Conservation (phyloP, 164 flowering plant genomes). For the Sextonia rubra region DNA sequence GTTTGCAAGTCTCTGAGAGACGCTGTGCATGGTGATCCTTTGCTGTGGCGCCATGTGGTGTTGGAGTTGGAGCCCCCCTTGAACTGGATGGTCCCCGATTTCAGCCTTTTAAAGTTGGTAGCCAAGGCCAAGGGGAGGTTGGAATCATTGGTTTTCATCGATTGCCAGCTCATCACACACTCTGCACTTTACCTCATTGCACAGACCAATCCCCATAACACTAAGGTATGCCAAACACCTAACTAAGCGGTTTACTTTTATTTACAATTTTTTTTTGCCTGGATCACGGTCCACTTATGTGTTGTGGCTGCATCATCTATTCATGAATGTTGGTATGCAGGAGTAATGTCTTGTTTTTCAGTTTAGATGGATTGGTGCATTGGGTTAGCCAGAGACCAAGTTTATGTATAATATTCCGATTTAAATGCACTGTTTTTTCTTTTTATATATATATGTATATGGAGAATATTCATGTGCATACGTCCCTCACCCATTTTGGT, state of each 20-base stretch:
- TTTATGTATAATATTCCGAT: no score
- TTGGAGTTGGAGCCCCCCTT: conserved; percentile 40
- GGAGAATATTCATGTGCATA: no score
- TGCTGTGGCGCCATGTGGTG: conserved; percentile 54
- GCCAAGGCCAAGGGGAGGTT: conserved; percentile 59
- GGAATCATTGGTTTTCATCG: conserved; percentile 40
- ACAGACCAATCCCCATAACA: conserved; percentile 44
- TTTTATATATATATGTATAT: no score
- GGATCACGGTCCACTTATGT: no score
- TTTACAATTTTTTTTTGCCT: no score
- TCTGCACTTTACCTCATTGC: conserved; percentile 49
- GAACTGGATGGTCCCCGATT: conserved; percentile 35
- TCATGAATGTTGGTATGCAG: no score
- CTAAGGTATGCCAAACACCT: conserved; percentile 39
- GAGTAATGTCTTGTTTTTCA: no score
- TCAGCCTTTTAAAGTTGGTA: conserved; percentile 35
- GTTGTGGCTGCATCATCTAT: no score
- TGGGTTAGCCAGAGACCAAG: no score
- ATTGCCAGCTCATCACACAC: conserved; percentile 58
- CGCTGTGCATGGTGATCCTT: conserved; percentile 43
- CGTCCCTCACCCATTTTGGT: no score
- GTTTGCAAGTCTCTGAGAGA: conserved; percentile 55
- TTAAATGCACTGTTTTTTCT: no score
- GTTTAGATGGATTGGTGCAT: no score
- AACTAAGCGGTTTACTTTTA: neutral